Conservation (phyloP, 345 rosid species). For the Hirschfeldia incana region DNA sequence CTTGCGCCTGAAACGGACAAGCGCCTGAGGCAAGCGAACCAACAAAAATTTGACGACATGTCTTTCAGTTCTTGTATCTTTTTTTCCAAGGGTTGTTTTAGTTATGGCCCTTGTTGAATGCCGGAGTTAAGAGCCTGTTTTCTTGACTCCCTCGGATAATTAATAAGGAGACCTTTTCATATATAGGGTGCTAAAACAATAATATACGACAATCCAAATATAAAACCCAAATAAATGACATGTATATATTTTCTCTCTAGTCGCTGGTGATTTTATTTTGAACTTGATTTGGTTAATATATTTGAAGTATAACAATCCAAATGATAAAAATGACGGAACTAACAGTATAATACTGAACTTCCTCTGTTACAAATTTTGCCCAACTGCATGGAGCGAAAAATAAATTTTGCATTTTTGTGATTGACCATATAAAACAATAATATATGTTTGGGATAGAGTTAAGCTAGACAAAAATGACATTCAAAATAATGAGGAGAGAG, state of each 20-base stretch:
- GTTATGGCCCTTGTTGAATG: slow-evolving; percentile 37
- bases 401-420: background rate
- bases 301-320: background rate
- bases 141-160: slow-evolving; percentile 20
- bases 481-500: slow-evolving; percentile 15
- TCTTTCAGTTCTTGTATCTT: slow-evolving; percentile 21
- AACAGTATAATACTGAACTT: background rate
- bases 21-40: slow-evolving; percentile 1
- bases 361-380: background rate
- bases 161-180: slow-evolving; percentile 26
- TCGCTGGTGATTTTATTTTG: background rate
- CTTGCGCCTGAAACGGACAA: slow-evolving; percentile 34
- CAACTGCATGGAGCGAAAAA: background rate
- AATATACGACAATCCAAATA: too few relatives aligned
- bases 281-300: background rate
- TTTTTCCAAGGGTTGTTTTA: slow-evolving; percentile 34
- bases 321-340: background rate
- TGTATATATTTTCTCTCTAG: background rate
- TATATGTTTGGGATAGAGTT: slow-evolving; percentile 2
- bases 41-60: slow-evolving; percentile 39
- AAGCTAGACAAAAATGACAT: slow-evolving; percentile 6
- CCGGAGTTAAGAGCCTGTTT: slow-evolving; percentile 12
- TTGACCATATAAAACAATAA: background rate
- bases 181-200: background rate
- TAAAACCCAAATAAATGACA: slow-evolving; percentile 15